Evolutionary conservation across 345 rosid species (phyloP), one percentile per base, ranked within the genome.

Genomic region (Citrus unshiu): DNA sequence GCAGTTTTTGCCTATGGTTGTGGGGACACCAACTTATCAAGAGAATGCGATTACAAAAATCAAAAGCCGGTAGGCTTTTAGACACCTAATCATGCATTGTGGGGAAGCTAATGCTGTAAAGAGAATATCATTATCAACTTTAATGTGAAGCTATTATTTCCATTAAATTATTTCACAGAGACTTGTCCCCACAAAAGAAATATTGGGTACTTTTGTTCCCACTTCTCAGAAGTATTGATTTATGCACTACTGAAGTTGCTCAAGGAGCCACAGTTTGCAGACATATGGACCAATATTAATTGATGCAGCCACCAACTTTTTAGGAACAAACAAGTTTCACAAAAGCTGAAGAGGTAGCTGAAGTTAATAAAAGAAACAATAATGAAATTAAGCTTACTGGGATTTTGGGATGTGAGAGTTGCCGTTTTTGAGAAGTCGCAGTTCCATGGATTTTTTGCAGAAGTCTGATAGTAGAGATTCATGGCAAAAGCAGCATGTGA

Each of bases 381-480:
- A 39, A 64, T 19, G 21, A 64, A 21, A 32, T 1, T 16, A 19
- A 30, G 7, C 76, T 86, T 80, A 86, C 89, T 85, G 5, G 89
- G 91, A 71, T 88, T 82, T 58, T 77, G 80, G 51, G 89, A 82
- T 10, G 87, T 82, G 57, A 88, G 77, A 4, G 83, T 81, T 76
- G 97, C 99, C 6, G 97, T 85, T 79, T 88, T 87, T 12, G 92
- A 86, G 90, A 93, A 95, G 78, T 95, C 94, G 67, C 97, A 93
- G 77, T 87, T 85, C 89, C 71, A 78, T 14, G 93, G 89, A 57
- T 82, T 81, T 85, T 78, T 86, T 9, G 39, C 85, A 27, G 91
- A 84, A 6, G 59, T 80, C 81, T 95, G 98, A 81, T 87, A 95
- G 81, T 86, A 88, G 9, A 87, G 87, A 75, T 92, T 93, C 97